phyloP scores from a whole-genome alignment of 257 asterid genomes.

The Solanum pinnatisectum region DNA sequence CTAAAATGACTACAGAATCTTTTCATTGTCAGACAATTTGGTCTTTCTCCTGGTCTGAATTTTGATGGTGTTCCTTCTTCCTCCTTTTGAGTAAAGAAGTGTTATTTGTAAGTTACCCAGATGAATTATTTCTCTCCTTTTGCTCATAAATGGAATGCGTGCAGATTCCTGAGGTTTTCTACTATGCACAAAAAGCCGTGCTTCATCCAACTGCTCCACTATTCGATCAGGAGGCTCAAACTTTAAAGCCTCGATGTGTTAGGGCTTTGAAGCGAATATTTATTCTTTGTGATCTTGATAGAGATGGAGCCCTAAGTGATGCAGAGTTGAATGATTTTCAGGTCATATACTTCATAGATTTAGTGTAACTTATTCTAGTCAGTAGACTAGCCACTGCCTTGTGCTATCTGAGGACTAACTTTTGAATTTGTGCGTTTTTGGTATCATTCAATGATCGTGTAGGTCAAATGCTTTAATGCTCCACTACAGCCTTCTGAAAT shows the following conservation, averaged over 20 bases:
- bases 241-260: constrained; percentile 79
- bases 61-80: background rate
- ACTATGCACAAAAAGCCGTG: constrained; percentile 92
- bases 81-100: background rate
- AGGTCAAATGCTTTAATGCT: constrained; percentile 95
- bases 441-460: constrained; percentile 4
- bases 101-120: background rate
- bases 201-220: constrained; percentile 97
- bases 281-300: constrained; percentile 84
- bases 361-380: background rate
- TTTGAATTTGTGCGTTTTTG: background rate
- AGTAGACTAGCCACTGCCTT: background rate
- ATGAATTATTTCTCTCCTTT: background rate
- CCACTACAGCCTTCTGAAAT: constrained; percentile 94
- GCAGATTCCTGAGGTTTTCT: constrained; percentile 88
- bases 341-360: constrained; percentile 28
- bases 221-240: constrained; percentile 93
- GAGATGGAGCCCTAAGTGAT: constrained; percentile 98
- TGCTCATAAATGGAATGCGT: constrained; percentile 2
- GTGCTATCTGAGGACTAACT: background rate
- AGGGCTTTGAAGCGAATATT: constrained; percentile 92
- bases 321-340: constrained; percentile 91
- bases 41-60: background rate
- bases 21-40: background rate
- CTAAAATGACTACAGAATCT: background rate